Conservation (phyloP, 2,329 filamentous ascomycete genomes). For the Epichloe aotearoae region DNA sequence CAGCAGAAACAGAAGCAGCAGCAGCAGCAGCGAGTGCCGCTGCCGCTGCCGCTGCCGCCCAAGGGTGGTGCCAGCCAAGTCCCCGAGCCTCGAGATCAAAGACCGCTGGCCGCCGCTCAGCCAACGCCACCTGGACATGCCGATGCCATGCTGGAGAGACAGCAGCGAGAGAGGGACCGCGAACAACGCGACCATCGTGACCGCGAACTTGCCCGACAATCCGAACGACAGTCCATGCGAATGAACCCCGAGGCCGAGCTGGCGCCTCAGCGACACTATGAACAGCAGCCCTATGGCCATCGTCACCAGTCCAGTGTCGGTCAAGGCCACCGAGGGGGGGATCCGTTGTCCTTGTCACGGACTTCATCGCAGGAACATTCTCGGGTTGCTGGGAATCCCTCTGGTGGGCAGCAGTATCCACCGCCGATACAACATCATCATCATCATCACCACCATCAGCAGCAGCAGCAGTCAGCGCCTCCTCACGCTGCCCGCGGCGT, state of each 20-base stretch:
- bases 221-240: slow-evolving; percentile 18
- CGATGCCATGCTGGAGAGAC: slow-evolving; percentile 7
- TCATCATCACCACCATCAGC: background rate
- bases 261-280: slow-evolving; percentile 28
- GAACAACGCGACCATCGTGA: slow-evolving; percentile 9
- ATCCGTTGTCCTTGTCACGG: slow-evolving; percentile 26
- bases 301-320: slow-evolving; percentile 26
- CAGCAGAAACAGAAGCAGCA: slow-evolving; percentile 14
- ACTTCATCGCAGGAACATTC: slow-evolving; percentile 30
- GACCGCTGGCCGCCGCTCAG: slow-evolving; percentile 5
- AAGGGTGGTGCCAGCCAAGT: slow-evolving; percentile 2
- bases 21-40: slow-evolving; percentile 2
- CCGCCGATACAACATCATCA: slow-evolving; percentile 18
- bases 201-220: slow-evolving; percentile 7
- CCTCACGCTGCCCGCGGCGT: slow-evolving; percentile 17
- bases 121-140: slow-evolving; percentile 2
- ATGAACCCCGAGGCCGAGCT: slow-evolving; percentile 39
- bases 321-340: slow-evolving; percentile 22
- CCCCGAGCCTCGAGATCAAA: slow-evolving; percentile 6
- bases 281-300: slow-evolving; percentile 25
- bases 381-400: slow-evolving; percentile 18
- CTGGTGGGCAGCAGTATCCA: slow-evolving; percentile 18
- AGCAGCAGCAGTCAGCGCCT: background rate
- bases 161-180: slow-evolving; percentile 10
- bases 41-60: slow-evolving; percentile 3